Evolutionary conservation across 2,329 filamentous ascomycete genomes (phyloP).

Genomic region (Colletotrichum sp.): DNA sequence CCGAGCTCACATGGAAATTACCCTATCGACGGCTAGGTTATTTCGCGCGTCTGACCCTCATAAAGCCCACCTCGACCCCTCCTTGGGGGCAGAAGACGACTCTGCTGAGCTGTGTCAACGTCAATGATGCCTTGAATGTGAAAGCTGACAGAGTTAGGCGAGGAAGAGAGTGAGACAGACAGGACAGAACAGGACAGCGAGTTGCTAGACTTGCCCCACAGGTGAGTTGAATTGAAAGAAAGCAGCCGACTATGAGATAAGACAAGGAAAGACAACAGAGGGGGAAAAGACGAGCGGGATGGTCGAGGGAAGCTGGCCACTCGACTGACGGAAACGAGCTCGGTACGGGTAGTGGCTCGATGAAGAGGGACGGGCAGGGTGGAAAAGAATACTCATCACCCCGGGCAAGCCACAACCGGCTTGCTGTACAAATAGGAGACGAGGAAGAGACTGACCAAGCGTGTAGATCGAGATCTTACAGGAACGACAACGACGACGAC

Average conservation of each 20-base stretch:
- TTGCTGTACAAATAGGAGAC: conserved; percentile 1
- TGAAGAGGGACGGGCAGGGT: not conserved
- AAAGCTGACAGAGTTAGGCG: conserved; percentile 10
- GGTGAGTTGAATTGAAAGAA: not conserved
- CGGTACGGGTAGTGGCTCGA: conserved; percentile 1
- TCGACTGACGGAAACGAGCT: not conserved
- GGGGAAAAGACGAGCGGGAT: not conserved
- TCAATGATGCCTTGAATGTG: not conserved
- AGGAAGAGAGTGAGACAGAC: not conserved
- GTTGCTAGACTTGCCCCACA: conserved; percentile 1
- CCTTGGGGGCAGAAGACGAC: not conserved
- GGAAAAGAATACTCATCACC: not conserved
- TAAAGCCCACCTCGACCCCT: not conserved
- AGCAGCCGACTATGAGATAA: conserved; percentile 10
- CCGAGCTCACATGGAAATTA: not conserved
- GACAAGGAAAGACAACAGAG: not conserved
- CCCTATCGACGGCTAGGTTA: not conserved
- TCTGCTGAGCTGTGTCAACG: not conserved
- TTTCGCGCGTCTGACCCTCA: not conserved
- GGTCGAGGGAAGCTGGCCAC: not conserved
- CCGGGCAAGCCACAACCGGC: not conserved
- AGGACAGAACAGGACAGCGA: not conserved
- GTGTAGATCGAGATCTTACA: conserved; percentile 13
- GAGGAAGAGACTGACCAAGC: not conserved
- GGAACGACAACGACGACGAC: not conserved